Conservation (phyloP, 2,329 filamentous ascomycete genomes). For the Colletotrichum sp. region DNA sequence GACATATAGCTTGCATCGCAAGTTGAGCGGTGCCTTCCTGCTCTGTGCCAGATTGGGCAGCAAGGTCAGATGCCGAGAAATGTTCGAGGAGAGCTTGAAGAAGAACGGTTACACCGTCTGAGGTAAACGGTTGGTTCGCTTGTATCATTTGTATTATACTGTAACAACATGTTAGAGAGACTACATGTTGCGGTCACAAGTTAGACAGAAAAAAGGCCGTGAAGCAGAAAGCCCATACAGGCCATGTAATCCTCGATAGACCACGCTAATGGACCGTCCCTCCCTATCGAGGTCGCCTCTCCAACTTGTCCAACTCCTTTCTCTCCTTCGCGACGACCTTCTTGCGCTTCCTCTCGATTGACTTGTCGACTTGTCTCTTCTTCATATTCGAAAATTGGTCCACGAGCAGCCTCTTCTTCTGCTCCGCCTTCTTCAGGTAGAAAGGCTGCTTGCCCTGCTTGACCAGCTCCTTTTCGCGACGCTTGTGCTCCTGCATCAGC, state of each 20-base stretch:
- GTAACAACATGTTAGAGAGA: conserved; percentile 1
- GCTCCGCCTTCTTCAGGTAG: conserved; percentile 89
- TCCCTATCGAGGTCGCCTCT: conserved; percentile 26
- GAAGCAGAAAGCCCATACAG: background rate
- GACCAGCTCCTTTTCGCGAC: conserved; percentile 83
- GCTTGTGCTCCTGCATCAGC: conserved; percentile 76
- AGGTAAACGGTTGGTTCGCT: background rate
- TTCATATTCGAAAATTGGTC: conserved; percentile 85
- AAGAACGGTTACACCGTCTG: conserved; percentile 31
- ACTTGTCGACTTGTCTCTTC: conserved; percentile 80
- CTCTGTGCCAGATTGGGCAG: conserved; percentile 88
- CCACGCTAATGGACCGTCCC: background rate
- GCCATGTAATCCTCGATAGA: background rate
- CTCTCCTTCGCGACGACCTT: conserved; percentile 87
- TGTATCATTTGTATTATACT: conserved; percentile 18
- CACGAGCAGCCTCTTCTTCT: conserved; percentile 83
- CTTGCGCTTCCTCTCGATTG: conserved; percentile 87
- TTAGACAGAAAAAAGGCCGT: background rate
- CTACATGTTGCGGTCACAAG: background rate
- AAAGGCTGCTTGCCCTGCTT: conserved; percentile 91
- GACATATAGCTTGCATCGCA: conserved; percentile 94
- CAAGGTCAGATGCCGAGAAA: conserved; percentile 76
- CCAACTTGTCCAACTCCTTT: conserved; percentile 63
- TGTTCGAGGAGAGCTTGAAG: conserved; percentile 70
- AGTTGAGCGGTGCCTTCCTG: conserved; percentile 93